These are phyloP conservation scores for Clonostachys solani DNA, from an alignment of 2,329 filamentous ascomycete species.

Conservation along the genomic window DNA sequence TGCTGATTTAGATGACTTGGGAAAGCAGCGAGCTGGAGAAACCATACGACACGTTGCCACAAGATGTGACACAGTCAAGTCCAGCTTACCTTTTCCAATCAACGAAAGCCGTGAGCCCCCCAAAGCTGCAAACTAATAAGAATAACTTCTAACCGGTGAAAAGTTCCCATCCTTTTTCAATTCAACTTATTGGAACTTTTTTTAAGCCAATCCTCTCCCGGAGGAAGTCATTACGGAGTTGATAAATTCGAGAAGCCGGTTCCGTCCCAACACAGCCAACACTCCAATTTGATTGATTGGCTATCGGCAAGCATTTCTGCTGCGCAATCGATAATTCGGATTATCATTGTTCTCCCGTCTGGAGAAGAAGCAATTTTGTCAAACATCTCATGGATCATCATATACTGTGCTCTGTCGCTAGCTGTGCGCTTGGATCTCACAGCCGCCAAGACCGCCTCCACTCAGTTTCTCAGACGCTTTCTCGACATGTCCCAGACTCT, in stretches of 20 bases:
- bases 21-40: too few species aligned
- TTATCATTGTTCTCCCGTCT: constrained; percentile 16
- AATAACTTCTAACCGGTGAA: too few species aligned
- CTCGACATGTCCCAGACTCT: constrained; percentile 19
- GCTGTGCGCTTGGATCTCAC: constrained; percentile 19
- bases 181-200: constrained; percentile 19
- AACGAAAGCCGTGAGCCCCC: constrained; percentile 20
- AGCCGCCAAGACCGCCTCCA: neutral
- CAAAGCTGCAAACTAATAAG: too few species aligned
- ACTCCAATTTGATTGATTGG: constrained; percentile 14
- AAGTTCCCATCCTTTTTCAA: constrained; percentile 18
- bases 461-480: constrained; percentile 16
- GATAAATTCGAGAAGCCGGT: constrained; percentile 11
- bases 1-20: neutral
- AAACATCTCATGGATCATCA: constrained; percentile 22
- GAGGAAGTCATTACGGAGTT: constrained; percentile 16
- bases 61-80: constrained; percentile 7
- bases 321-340: constrained; percentile 18
- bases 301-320: constrained; percentile 21
- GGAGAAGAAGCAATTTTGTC: constrained; percentile 18
- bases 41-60: too few species aligned
- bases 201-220: constrained; percentile 18
- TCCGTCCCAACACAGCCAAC: constrained; percentile 2
- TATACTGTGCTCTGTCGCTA: constrained; percentile 21
- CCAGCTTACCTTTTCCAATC: constrained; percentile 15